phyloP scores from a whole-genome alignment of 1,139 yeast genomes.

The Scheffersomyces segobiensis region DNA sequence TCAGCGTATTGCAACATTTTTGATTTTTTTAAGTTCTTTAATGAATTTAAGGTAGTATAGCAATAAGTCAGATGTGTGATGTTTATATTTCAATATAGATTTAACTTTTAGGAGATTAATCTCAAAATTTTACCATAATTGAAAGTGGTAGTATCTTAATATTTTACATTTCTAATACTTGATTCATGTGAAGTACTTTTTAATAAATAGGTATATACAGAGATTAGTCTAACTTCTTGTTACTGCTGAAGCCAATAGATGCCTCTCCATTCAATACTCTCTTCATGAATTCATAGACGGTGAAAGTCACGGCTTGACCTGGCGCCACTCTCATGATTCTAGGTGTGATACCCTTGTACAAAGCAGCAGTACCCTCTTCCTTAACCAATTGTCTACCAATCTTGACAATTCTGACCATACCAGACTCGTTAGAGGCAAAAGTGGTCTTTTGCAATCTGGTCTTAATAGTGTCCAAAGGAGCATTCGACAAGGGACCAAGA shows the following conservation, averaged over 20 bases:
- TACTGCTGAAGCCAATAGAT: conserved; percentile 15
- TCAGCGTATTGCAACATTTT: not conserved
- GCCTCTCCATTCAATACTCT: conserved; percentile 53
- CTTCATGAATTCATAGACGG: conserved; percentile 90
- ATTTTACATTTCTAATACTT: not conserved
- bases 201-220: not conserved
- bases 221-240: conserved; percentile 23
- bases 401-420: conserved; percentile 72
- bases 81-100: too few species aligned
- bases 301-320: conserved; percentile 97
- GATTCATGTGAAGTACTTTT: not conserved
- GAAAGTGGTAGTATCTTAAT: too few species aligned
- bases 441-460: conserved; percentile 94
- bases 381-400: conserved; percentile 80
- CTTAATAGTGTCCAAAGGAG: conserved; percentile 96
- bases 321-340: conserved; percentile 99
- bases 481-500: conserved; percentile 95
- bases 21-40: too few species aligned
- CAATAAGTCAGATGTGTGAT: too few species aligned
- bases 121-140: too few species aligned
- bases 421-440: conserved; percentile 69
- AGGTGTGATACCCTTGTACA: conserved; percentile 97
- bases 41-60: too few species aligned
- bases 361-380: conserved; percentile 87
- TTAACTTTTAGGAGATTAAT: too few species aligned